Evolutionary conservation across 2,329 filamentous ascomycete species (phyloP).

Genomic region (Acephala macrosclerotiorum): DNA sequence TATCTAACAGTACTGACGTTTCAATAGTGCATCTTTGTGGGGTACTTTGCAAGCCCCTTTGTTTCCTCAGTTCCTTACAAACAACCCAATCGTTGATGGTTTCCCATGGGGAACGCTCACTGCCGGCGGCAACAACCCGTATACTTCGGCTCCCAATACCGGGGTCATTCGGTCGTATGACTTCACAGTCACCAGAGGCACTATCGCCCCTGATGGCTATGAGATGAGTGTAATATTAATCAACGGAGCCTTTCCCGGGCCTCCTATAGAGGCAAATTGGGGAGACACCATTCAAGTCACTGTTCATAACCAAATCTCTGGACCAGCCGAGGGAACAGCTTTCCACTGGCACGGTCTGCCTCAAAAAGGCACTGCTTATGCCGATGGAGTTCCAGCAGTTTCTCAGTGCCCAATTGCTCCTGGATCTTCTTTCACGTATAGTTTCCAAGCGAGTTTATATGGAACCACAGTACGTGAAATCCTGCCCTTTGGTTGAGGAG

Average conservation of each 20-base stretch:
- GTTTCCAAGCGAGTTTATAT: conserved; percentile 45
- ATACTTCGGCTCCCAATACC: conserved; percentile 47
- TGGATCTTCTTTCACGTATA: conserved; percentile 43
- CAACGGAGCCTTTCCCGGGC: conserved; percentile 47
- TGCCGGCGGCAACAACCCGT: conserved; percentile 48
- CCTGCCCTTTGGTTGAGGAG: too few species aligned
- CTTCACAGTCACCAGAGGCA: conserved; percentile 41
- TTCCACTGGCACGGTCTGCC: conserved; percentile 58
- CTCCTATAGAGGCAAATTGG: conserved; percentile 48
- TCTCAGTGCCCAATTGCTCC: conserved; percentile 72
- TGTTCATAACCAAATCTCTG: conserved; percentile 72
- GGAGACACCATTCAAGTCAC: conserved; percentile 62
- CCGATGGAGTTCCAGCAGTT: conserved; percentile 55
- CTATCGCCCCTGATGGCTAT: conserved; percentile 50
- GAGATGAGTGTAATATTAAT: conserved; percentile 59
- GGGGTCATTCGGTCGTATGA: conserved; percentile 48
- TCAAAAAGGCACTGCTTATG: conserved; percentile 47
- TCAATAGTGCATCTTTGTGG: conserved; percentile 19
- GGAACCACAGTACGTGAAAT: conserved; percentile 50
- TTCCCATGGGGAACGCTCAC: conserved; percentile 59
- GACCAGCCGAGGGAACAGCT: conserved; percentile 46
- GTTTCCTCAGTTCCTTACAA: conserved; percentile 52
- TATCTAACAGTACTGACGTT: conserved; percentile 1
- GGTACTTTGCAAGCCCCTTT: conserved; percentile 39
- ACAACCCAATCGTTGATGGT: conserved; percentile 58